A percentile compares a stretch with the other conserved stretches of the same genome.
phyloP scores from a whole-genome alignment of 768 basidiomycete species.

The Albatrellus ellisii region DNA sequence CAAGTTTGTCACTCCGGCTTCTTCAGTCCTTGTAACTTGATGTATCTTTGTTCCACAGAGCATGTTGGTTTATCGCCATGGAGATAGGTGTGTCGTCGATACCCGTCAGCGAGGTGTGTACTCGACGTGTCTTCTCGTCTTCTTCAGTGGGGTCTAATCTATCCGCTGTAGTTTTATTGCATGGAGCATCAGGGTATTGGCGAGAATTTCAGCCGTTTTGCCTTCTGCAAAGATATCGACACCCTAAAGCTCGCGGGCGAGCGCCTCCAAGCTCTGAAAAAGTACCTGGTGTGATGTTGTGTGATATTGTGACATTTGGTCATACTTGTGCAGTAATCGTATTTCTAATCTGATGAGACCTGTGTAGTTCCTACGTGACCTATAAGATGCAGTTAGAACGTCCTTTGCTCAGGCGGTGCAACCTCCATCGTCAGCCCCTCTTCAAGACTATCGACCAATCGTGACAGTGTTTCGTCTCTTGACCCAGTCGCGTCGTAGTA shows the following conservation, averaged over 20 bases:
- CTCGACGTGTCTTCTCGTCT: neutral
- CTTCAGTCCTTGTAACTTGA: neutral
- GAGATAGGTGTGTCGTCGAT: slow-evolving; percentile 88
- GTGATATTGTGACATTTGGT: neutral
- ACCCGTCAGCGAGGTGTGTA: slow-evolving; percentile 85
- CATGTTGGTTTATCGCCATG: slow-evolving; percentile 91
- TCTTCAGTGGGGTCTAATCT: neutral
- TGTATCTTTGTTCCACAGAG: slow-evolving; percentile 30
- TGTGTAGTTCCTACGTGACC: too few relatives aligned
- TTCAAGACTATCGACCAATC: slow-evolving; percentile 49
- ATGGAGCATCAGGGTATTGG: slow-evolving; percentile 77
- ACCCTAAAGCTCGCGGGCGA: slow-evolving; percentile 75
- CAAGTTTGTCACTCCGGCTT: slow-evolving; percentile 38
- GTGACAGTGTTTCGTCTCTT: slow-evolving; percentile 47
- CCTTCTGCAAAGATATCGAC: slow-evolving; percentile 91
- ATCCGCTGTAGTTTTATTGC: slow-evolving; percentile 67
- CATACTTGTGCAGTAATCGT: neutral
- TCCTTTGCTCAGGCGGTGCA: neutral
- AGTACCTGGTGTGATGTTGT: slow-evolving; percentile 42
- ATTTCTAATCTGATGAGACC: neutral
- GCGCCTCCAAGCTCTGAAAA: slow-evolving; percentile 60
- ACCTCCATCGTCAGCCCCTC: slow-evolving; percentile 2
- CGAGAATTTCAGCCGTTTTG: slow-evolving; percentile 78
- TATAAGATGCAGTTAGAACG: too few relatives aligned
- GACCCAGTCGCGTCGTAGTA: slow-evolving; percentile 58